phyloP scores from a whole-genome alignment of 805 yeast genomes.

The Ogataea polymorpha region DNA sequence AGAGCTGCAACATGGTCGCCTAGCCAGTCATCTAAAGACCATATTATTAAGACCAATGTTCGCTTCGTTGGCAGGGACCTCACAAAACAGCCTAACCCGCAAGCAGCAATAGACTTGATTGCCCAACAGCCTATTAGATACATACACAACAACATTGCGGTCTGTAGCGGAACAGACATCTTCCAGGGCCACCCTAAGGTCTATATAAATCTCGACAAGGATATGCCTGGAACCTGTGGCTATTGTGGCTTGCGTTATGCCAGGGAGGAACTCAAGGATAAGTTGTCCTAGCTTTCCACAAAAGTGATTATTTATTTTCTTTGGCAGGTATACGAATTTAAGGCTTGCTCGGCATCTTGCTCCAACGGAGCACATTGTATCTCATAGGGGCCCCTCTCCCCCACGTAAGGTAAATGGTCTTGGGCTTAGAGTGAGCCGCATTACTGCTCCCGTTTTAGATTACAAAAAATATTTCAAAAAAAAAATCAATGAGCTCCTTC shows the following conservation, averaged over 20 bases:
- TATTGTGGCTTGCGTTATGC: slow-evolving; percentile 76
- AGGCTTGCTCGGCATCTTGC: no score
- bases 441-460: no score
- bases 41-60: slow-evolving; percentile 51
- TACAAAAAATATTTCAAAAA: not conserved
- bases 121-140: slow-evolving; percentile 71
- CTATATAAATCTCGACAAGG: slow-evolving; percentile 75
- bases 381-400: no score
- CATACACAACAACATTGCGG: slow-evolving; percentile 56
- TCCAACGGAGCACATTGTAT: no score
- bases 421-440: no score
- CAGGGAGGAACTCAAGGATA: slow-evolving; percentile 44
- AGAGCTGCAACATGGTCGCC: slow-evolving; percentile 67
- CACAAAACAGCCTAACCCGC: slow-evolving; percentile 68
- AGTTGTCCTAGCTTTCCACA: slow-evolving; percentile 6
- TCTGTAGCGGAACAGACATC: slow-evolving; percentile 78
- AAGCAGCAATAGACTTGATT: slow-evolving; percentile 81
- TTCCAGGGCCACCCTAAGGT: slow-evolving; percentile 84
- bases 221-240: slow-evolving; percentile 70
- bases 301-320: slow-evolving; percentile 11
- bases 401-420: no score
- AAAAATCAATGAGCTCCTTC: not conserved
- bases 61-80: slow-evolving; percentile 73
- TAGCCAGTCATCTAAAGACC: slow-evolving; percentile 59
- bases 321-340: no score